phyloP scores from a whole-genome alignment of 2,329 filamentous ascomycete species.

The Aureobasidium sp. region DNA sequence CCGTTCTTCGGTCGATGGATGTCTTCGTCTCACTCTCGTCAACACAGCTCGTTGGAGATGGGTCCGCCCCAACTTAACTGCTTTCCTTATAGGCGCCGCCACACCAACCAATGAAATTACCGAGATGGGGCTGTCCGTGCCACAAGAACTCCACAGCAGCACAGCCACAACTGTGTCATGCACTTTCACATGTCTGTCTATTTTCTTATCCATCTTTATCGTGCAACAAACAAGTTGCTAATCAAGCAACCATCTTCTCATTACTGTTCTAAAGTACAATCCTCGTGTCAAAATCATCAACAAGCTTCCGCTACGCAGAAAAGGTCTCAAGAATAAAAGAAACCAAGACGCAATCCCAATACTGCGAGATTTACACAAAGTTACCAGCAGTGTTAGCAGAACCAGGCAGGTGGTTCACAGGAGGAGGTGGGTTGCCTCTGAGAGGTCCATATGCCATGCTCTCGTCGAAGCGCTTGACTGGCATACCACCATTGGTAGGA shows the following conservation, averaged over 20 bases:
- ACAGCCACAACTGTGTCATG: not conserved
- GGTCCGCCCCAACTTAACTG: not conserved
- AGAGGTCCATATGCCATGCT: not conserved
- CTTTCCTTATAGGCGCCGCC: conserved; percentile 1
- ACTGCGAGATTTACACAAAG: not conserved
- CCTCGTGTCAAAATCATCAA: not conserved
- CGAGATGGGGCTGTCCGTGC: not conserved
- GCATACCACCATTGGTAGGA: not conserved
- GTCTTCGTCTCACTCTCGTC: not conserved
- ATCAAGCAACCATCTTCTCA: not conserved
- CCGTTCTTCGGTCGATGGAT: not conserved
- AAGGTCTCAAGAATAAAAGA: not conserved
- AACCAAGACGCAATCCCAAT: not conserved
- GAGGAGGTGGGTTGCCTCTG: not conserved
- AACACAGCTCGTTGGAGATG: not conserved
- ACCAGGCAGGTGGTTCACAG: not conserved
- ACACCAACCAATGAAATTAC: not conserved
- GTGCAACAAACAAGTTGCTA: not conserved
- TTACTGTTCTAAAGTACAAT: not conserved
- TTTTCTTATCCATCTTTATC: too few species aligned
- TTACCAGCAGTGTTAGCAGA: not conserved
- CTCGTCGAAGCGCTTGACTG: not conserved
- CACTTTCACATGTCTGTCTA: too few species aligned
- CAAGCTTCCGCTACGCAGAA: not conserved
- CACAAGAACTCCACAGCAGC: not conserved